A percentile compares a stretch with the other conserved stretches of the same genome.
Conservation (phyloP, 2,329 filamentous ascomycete genomes). For the Fusarium metavorans region DNA sequence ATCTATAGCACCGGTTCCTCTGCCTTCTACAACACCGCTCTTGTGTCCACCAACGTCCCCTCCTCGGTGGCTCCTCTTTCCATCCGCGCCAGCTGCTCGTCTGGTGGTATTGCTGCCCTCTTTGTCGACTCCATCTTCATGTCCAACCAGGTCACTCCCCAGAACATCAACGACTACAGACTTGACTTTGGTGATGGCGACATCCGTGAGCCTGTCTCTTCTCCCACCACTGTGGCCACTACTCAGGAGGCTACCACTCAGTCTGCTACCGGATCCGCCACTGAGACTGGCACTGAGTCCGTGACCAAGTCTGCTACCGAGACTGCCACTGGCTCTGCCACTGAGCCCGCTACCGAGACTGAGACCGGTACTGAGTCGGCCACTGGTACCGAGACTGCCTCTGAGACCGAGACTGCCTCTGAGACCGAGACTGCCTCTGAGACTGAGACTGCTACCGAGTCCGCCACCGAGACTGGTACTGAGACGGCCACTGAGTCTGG, state of each 20-base stretch:
- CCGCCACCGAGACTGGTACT: not conserved
- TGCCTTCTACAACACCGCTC: not conserved
- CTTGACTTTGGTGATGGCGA: constrained; percentile 31
- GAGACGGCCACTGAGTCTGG: not conserved
- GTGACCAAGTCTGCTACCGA: not conserved
- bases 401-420: not conserved
- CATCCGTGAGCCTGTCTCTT: constrained; percentile 3
- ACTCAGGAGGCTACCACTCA: not conserved
- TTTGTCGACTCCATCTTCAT: constrained; percentile 33
- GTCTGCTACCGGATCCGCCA: not conserved
- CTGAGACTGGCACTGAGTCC: not conserved
- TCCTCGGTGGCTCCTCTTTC: not conserved
- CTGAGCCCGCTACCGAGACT: not conserved
- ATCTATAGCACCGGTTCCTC: constrained; percentile 1
- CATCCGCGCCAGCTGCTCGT: constrained; percentile 18
- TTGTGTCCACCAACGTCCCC: constrained; percentile 7
- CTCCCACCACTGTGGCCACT: not conserved
- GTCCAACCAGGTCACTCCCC: constrained; percentile 26
- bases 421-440: not conserved
- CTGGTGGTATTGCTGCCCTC: constrained; percentile 8
- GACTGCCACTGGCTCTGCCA: not conserved
- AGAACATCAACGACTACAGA: constrained; percentile 17
- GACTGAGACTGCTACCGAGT: not conserved
- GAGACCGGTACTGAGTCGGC: not conserved
- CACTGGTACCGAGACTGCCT: not conserved